Evolutionary conservation across 805 yeast genomes (phyloP), one percentile per base, ranked within the genome.

Genomic region (Candida hungchunana): DNA sequence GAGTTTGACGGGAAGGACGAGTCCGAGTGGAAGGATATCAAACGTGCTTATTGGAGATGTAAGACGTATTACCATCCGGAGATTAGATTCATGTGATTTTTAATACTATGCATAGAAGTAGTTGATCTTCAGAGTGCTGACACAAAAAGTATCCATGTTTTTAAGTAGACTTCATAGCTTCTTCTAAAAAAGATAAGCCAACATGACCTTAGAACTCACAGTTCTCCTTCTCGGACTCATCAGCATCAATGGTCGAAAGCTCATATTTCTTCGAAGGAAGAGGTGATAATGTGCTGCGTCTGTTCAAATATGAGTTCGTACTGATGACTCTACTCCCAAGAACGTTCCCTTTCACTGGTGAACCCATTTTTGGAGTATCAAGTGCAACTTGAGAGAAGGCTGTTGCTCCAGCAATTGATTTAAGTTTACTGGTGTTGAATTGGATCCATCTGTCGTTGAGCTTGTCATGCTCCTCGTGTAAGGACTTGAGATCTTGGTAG

Each of bases 11-110:
- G 48, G 0, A 48, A 47, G 1, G 66, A 60, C 2, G 64, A 63
- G 16, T 65, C 75, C 34, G 79, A 73, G 8, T 79, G 84, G 85
- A 73, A 69, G 24, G 80, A 67, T 19, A 71, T 80, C 41, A 72
- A 74, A 36, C 57, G 83, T 43, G 67, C 80, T 2, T 79, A 79
- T 54, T 79, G 85, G 85, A 69, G 73, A 43, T 79, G 85, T 55
- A 79, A 83, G 5, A 66, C 68, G 1, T 79, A 77, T 48, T 78
- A 75, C 50, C 87, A 79, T 46, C 86, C 87, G 7, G 79, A 74
- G 39, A 75, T 69, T 9, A 62, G 63, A 35, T 78, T 78, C 48
- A 52, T 62, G 13, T 53, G 18, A 33, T 7, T 81, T 80, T 14
- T 17, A n/a, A 7, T 10, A 27, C n/a, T n/a, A n/a, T n/a, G n/a